Conservation (phyloP, 768 basidiomycete species). For the Podaxis carcinomalis region DNA sequence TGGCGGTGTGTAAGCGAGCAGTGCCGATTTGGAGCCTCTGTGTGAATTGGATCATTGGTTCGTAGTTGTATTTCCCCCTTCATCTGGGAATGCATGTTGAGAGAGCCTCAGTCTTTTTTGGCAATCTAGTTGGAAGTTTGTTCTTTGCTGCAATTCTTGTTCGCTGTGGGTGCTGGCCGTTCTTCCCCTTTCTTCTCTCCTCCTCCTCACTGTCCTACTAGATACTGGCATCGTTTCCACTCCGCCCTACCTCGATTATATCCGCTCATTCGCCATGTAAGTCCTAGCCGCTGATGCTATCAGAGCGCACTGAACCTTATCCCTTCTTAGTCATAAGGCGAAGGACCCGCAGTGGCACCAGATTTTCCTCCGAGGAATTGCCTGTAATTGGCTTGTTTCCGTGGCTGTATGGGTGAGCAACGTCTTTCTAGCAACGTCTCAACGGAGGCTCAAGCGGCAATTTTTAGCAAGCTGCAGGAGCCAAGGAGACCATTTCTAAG, state of each 20-base stretch:
- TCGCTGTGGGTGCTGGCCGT: constrained; percentile 43
- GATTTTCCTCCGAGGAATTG: constrained; percentile 70
- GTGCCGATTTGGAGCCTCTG: constrained; percentile 70
- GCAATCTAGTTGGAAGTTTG: constrained; percentile 64
- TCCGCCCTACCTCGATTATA: constrained; percentile 53
- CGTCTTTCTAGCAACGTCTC: not conserved
- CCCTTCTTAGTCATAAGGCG: constrained; percentile 49
- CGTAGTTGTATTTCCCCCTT: not conserved
- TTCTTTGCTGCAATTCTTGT: constrained; percentile 67
- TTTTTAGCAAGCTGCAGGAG: constrained; percentile 62
- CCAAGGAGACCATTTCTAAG: constrained; percentile 68
- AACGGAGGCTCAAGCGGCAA: not conserved
- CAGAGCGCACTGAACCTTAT: not conserved
- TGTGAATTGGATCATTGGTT: constrained; percentile 67
- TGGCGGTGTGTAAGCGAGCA: constrained; percentile 56
- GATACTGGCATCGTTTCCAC: constrained; percentile 57
- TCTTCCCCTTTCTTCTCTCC: not conserved
- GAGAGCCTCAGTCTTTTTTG: constrained; percentile 53
- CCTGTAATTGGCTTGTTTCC: constrained; percentile 75
- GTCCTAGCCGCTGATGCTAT: constrained; percentile 17
- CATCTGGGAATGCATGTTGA: not conserved
- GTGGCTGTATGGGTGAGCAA: constrained; percentile 65
- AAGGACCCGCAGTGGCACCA: constrained; percentile 65
- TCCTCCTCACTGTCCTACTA: constrained; percentile 20
- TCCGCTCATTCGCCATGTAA: constrained; percentile 54